Base-by-base conservation (phyloP, 306 rosid species). In the Pachyrhizus erosus region DNA sequence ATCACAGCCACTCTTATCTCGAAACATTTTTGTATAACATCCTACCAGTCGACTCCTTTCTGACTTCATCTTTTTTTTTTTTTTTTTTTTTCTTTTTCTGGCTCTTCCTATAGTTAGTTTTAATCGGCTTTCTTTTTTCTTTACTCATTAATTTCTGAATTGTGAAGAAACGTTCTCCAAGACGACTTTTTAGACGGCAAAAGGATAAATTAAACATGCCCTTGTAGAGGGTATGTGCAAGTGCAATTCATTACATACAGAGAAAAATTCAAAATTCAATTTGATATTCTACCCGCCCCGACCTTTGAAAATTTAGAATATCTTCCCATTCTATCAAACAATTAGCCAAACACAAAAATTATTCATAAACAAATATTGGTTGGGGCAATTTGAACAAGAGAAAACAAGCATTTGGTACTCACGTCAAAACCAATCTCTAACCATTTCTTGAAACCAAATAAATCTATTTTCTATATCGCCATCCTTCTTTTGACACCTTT, bases 381-480 rank as follows among this genome's bases (percentile, higher is more conserved):
- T 21, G 79, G 57, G 39, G 45, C 26, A 62, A 33, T 57, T 49
- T 46, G 18, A 70, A 23, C 24, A 23, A 49, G 17, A 8, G 54
- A 60, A 51, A 26, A 17, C 34, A 52, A 2, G 18, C 23, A 17
- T 2, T 73, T 84, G 83, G 76, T 62, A 52, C 43, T 79, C 83
- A 84, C 76, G 80, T 84, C 83, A 72, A 73, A 72, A 62, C 8
- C 3, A 71, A 62, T 61, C 83, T 45, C 69, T 23, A 21, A 15
- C 17, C 18, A 45, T 37, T 23, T 39, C 61, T 70, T 45, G 55
- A 57, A 72, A 77, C 77, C 86, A 17, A 49, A 42, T 42, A 13
- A 49, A 49, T n/a, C 58, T 20, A 54, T 9, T 23, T 61, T 51
- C 68, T 14, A 24, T 62, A 55, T 67, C 2, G 20, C 21, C 81